phyloP scores from a whole-genome alignment of 169 alveolate genomes.

The Hepatocystis sp. region DNA sequence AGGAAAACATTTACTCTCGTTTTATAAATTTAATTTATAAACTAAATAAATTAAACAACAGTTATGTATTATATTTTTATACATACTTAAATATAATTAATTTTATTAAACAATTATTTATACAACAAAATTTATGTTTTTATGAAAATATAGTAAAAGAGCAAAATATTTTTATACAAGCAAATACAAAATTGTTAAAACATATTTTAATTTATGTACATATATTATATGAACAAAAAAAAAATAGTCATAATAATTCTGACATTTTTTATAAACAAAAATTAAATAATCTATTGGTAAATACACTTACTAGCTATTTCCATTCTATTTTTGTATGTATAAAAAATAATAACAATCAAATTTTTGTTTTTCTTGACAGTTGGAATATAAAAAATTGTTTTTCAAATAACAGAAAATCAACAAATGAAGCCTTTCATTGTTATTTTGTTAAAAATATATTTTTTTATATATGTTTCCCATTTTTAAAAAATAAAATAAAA shows the following conservation, averaged over 20 bases:
- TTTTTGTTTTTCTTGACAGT: conserved; percentile 5
- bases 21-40: conserved; percentile 17
- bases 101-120: not conserved
- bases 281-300: too few relatives aligned
- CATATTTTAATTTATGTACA: conserved; percentile 7
- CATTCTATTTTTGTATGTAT: conserved; percentile 12
- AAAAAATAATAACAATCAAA: conserved; percentile 2
- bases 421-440: too few relatives aligned
- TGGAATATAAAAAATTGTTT: not conserved
- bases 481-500: too few relatives aligned
- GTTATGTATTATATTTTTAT: conserved; percentile 15
- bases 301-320: conserved; percentile 1
- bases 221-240: not conserved
- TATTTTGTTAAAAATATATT: too few relatives aligned
- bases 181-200: not conserved
- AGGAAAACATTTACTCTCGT: not conserved
- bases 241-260: not conserved
- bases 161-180: conserved; percentile 10
- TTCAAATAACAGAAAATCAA: too few relatives aligned
- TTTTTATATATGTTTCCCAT: too few relatives aligned
- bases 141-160: too few relatives aligned
- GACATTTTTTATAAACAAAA: too few relatives aligned
- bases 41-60: conserved; percentile 9
- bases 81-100: conserved; percentile 11
- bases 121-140: not conserved